phyloP scores from a whole-genome alignment of 2,329 filamentous ascomycete species.

The Ascochyta fabae region DNA sequence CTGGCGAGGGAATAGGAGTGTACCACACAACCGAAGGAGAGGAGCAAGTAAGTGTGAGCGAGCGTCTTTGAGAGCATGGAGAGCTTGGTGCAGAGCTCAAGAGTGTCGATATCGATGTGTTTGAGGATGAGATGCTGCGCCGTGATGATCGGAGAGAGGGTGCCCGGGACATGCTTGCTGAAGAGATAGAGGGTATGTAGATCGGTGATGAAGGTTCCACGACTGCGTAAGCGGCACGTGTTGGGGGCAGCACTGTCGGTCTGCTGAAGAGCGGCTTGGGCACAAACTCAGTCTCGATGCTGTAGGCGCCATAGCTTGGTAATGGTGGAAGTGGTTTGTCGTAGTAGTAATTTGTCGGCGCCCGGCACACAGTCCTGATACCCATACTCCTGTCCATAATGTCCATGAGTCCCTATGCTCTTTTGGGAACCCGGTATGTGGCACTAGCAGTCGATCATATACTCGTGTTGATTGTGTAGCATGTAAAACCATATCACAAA shows the following conservation, averaged over 20 bases:
- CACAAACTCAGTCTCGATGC: constrained; percentile 25
- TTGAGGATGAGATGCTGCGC: constrained; percentile 10
- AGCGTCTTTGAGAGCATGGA: constrained; percentile 7
- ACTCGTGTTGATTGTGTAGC: constrained; percentile 12
- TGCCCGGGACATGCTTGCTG: neutral
- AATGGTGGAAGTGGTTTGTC: constrained; percentile 22
- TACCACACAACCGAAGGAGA: constrained; percentile 12
- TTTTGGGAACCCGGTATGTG: neutral
- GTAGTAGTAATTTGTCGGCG: constrained; percentile 15
- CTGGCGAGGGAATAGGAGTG: constrained; percentile 15
- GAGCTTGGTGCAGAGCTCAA: constrained; percentile 12
- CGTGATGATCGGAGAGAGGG: constrained; percentile 9
- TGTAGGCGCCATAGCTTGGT: constrained; percentile 9
- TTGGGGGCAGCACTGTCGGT: constrained; percentile 24
- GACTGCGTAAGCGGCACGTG: constrained; percentile 28
- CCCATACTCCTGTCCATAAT: constrained; percentile 5
- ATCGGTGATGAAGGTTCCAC: constrained; percentile 27
- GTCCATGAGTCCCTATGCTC: neutral
- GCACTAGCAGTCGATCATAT: constrained; percentile 4
- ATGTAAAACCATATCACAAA: constrained; percentile 20
- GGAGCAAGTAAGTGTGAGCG: constrained; percentile 8
- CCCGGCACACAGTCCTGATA: constrained; percentile 9
- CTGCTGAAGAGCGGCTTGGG: constrained; percentile 39
- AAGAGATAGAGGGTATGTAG: constrained; percentile 19
- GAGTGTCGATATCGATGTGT: constrained; percentile 2